phyloP scores from a whole-genome alignment of 2,329 filamentous ascomycete species.

The Teratosphaeria nubilosa region DNA sequence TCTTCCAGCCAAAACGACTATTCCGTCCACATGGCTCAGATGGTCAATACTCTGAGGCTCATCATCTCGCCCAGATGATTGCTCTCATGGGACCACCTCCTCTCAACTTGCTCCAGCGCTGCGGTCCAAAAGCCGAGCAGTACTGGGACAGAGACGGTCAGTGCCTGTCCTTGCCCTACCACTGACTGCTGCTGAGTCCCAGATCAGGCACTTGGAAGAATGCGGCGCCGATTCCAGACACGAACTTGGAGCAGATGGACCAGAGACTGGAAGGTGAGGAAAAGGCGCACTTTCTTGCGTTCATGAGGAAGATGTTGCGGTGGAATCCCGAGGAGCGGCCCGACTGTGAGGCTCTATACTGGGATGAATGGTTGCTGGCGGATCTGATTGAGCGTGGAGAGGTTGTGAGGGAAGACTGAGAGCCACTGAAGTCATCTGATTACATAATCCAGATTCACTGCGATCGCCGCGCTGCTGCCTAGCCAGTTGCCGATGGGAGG shows the following conservation, averaged over 20 bases:
- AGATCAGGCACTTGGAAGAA: background rate
- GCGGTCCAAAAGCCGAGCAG: background rate
- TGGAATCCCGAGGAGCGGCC: background rate
- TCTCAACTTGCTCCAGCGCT: background rate
- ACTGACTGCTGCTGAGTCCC: background rate
- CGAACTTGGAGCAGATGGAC: background rate
- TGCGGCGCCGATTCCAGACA: background rate
- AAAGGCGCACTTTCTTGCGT: background rate
- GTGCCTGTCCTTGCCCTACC: background rate
- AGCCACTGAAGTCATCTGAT: background rate
- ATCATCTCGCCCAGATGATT: background rate
- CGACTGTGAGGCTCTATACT: background rate
- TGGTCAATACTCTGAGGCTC: background rate
- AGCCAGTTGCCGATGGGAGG: background rate
- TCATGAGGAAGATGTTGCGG: background rate
- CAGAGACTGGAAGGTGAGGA: background rate
- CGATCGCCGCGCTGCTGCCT: background rate
- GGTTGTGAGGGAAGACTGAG: background rate
- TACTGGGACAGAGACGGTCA: background rate
- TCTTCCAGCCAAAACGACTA: slow-evolving; percentile 26
- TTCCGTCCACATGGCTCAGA: slow-evolving; percentile 15
- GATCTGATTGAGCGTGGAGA: background rate
- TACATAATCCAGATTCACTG: background rate
- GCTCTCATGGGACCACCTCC: background rate
- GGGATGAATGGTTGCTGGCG: background rate